phyloP scores from a whole-genome alignment of 2,329 filamentous ascomycete genomes.

The Esteya vermicola region DNA sequence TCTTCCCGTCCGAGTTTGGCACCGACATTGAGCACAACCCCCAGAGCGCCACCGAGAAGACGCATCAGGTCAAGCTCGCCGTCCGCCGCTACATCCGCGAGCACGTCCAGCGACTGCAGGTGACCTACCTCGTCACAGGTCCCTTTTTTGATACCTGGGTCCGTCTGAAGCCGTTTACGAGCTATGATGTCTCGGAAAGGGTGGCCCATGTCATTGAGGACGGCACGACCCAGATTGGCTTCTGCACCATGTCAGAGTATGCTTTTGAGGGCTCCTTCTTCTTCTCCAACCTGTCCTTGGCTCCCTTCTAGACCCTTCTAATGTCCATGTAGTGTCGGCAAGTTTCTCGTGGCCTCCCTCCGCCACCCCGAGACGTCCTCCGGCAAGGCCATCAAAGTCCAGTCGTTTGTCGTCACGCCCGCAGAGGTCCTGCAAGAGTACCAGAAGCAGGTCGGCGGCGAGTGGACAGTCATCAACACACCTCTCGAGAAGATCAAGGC shows the following conservation, averaged over 20 bases:
- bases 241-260: conserved; percentile 60
- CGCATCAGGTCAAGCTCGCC: conserved; percentile 56
- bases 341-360: conserved; percentile 48
- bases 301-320: neutral
- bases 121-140: conserved; percentile 57
- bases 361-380: conserved; percentile 36
- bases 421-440: conserved; percentile 51
- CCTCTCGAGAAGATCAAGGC: conserved; percentile 37
- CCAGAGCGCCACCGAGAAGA: conserved; percentile 43
- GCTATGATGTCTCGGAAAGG: conserved; percentile 42
- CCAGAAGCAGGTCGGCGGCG: conserved; percentile 46
- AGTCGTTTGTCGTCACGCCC: conserved; percentile 56
- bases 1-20: conserved; percentile 55
- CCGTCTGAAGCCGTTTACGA: conserved; percentile 21
- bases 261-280: neutral
- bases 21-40: conserved; percentile 50
- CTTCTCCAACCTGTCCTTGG: neutral
- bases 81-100: conserved; percentile 47
- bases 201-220: conserved; percentile 47
- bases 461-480: conserved; percentile 41
- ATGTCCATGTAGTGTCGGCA: conserved; percentile 34
- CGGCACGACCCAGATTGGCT: conserved; percentile 46
- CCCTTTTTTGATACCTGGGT: conserved; percentile 55
- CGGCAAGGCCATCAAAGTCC: conserved; percentile 48
- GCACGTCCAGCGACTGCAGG: conserved; percentile 35